Evolutionary conservation across 495 filamentous ascomycete species (phyloP).

Genomic region (Pseudotulostoma volvatum): DNA sequence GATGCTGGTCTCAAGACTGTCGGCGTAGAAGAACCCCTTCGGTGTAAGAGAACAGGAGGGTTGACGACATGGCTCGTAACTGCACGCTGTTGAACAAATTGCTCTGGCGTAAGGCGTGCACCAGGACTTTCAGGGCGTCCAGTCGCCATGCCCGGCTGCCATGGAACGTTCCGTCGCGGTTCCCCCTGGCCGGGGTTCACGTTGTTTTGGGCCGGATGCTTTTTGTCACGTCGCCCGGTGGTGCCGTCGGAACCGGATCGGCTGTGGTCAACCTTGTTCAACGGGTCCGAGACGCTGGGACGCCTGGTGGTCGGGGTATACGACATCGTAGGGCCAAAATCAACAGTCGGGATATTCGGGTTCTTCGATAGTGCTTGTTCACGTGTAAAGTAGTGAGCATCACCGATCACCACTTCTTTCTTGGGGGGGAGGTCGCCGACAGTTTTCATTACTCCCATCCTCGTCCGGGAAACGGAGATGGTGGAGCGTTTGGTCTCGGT

Average conservation of each 20-base stretch:
- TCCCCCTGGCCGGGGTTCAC: conserved; percentile 26
- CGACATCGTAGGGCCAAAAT: conserved; percentile 70
- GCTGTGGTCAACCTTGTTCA: conserved; percentile 22
- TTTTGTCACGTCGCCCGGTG: conserved; percentile 17
- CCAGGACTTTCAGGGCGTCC: conserved; percentile 30
- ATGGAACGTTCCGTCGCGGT: conserved; percentile 47
- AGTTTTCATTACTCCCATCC: conserved; percentile 69
- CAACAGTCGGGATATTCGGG: conserved; percentile 53
- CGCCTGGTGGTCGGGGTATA: conserved; percentile 40
- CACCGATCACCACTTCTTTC: conserved; percentile 41
- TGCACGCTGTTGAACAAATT: conserved; percentile 77
- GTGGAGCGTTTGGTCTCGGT: conserved; percentile 41
- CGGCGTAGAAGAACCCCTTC: conserved; percentile 33
- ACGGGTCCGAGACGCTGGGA: conserved; percentile 21
- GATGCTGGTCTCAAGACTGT: conserved; percentile 23
- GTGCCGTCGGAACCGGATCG: conserved; percentile 17
- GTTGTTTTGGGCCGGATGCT: conserved; percentile 12
- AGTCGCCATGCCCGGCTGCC: conserved; percentile 57
- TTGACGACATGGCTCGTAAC: conserved; percentile 29
- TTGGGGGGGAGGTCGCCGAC: conserved; percentile 43
- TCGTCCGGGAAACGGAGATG: conserved; percentile 47
- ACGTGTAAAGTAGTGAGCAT: conserved; percentile 36
- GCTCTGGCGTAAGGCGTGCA: conserved; percentile 42
- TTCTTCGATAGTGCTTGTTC: conserved; percentile 14
- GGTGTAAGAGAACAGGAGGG: neutral